Evolutionary conservation across 2,329 filamentous ascomycete genomes (phyloP).

Genomic region (Sclerotinia spermophila): DNA sequence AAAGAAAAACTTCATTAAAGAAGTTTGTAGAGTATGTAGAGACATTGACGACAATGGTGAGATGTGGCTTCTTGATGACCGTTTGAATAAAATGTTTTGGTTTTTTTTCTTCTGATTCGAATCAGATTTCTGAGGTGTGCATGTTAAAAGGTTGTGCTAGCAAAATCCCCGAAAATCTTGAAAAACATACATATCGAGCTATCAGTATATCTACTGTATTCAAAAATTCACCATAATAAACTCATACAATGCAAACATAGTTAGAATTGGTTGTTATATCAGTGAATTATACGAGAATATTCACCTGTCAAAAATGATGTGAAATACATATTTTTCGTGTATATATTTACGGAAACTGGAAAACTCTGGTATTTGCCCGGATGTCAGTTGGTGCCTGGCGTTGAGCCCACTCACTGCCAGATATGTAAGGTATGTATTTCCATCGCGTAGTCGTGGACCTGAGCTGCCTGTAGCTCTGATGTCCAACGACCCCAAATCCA

Average conservation of each 20-base stretch:
- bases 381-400: conserved; percentile 8
- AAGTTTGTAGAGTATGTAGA: conserved; percentile 28
- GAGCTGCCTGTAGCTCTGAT: conserved; percentile 27
- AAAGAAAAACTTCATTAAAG: conserved; percentile 18
- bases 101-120: neutral
- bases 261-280: neutral
- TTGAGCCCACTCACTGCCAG: neutral
- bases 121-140: conserved; percentile 6
- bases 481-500: conserved; percentile 23
- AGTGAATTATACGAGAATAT: neutral
- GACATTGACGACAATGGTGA: conserved; percentile 15
- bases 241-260: neutral
- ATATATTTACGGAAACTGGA: neutral
- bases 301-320: neutral
- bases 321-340: neutral
- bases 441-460: conserved; percentile 27
- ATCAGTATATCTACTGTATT: neutral
- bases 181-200: neutral
- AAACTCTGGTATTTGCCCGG: neutral
- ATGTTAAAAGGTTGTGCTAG: neutral
- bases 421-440: conserved; percentile 3
- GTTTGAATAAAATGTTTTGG: neutral
- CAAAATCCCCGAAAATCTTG: neutral
- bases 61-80: conserved; percentile 20
- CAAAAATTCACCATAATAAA: neutral